phyloP scores from a whole-genome alignment of 2,329 filamentous ascomycete species.

The Alternaria rosae region DNA sequence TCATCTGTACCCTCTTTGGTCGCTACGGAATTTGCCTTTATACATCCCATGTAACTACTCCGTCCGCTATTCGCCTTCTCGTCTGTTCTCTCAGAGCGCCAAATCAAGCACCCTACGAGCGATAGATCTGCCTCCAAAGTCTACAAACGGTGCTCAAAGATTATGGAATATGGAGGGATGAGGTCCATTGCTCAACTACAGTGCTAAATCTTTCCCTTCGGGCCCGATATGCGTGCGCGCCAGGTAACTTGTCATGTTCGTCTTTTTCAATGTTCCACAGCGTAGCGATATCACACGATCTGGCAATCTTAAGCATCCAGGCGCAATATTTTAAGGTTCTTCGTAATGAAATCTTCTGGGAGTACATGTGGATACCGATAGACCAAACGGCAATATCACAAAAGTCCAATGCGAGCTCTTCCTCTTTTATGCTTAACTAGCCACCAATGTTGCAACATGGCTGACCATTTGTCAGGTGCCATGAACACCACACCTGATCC shows the following conservation, averaged over 20 bases:
- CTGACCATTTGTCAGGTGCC: background rate
- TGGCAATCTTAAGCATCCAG: background rate
- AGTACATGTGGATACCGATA: conserved; percentile 2
- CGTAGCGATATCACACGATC: background rate
- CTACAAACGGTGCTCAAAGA: background rate
- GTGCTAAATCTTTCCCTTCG: background rate
- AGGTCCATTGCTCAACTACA: background rate
- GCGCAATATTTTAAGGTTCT: background rate
- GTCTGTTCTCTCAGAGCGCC: background rate
- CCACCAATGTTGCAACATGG: background rate
- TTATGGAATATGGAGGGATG: background rate
- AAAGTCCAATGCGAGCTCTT: background rate
- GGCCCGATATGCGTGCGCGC: background rate
- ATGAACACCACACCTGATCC: background rate
- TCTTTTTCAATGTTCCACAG: background rate
- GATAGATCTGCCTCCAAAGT: background rate
- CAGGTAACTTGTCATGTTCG: background rate
- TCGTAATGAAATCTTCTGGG: background rate
- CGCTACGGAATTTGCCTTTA: background rate
- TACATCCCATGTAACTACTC: background rate
- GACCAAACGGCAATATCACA: background rate
- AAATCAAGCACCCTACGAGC: background rate
- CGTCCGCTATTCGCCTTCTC: background rate
- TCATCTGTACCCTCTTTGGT: background rate
- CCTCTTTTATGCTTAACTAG: background rate